Conservation (phyloP, 805 yeast genomes). For the Teunomyces pallodes region DNA sequence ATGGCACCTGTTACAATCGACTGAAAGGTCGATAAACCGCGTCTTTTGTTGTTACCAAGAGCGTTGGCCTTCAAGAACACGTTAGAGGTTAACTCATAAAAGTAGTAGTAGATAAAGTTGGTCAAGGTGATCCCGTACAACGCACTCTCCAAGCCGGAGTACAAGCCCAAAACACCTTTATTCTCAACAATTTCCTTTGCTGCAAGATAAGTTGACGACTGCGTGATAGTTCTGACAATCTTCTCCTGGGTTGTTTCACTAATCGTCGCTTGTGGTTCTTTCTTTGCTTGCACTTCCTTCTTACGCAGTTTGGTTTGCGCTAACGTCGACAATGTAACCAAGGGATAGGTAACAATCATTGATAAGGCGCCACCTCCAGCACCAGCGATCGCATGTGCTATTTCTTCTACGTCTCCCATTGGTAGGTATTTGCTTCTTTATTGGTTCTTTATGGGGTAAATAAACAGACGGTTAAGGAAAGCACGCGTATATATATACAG, state of each 20-base stretch:
- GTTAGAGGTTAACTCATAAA: constrained; percentile 70
- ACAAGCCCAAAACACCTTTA: constrained; percentile 68
- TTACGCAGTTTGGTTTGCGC: constrained; percentile 66
- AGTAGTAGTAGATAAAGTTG: constrained; percentile 86
- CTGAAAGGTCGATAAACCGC: constrained; percentile 58
- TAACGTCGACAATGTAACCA: constrained; percentile 80
- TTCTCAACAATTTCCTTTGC: constrained; percentile 45
- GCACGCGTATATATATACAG: constrained; percentile 4
- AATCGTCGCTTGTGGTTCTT: constrained; percentile 10
- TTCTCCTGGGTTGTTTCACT: constrained; percentile 14
- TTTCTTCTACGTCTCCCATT: constrained; percentile 42
- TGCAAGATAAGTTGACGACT: constrained; percentile 23
- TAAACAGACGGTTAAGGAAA: neutral
- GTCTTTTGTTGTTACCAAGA: constrained; percentile 18
- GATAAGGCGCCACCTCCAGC: constrained; percentile 91
- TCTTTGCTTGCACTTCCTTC: constrained; percentile 14
- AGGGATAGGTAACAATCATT: constrained; percentile 84
- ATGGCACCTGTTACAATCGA: constrained; percentile 76
- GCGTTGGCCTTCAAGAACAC: constrained; percentile 38
- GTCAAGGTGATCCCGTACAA: constrained; percentile 81
- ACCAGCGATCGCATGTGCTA: constrained; percentile 92
- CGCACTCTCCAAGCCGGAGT: constrained; percentile 86
- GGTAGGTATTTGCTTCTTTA: neutral
- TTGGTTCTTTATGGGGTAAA: neutral
- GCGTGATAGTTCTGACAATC: constrained; percentile 13